These are phyloP conservation scores for Starmerella apicola DNA, from an alignment of 805 yeast genomes.

Conservation along the genomic window DNA sequence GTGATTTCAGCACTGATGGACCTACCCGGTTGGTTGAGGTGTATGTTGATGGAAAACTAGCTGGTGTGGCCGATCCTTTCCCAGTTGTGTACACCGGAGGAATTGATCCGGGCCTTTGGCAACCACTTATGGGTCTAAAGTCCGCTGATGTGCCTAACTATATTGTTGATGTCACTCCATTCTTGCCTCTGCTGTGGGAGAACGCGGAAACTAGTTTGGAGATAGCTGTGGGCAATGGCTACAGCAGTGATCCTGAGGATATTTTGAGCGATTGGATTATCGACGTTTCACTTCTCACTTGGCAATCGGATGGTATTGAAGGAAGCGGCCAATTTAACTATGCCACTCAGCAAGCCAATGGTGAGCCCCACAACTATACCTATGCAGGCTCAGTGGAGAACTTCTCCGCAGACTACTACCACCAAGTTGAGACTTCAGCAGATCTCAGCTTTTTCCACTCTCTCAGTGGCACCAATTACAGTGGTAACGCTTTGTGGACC, in stretches of 20 bases:
- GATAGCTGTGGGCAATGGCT: slow-evolving; percentile 34
- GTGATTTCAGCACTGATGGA: slow-evolving; percentile 6
- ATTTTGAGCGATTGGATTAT: slow-evolving; percentile 25
- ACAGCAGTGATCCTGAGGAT: slow-evolving; percentile 9
- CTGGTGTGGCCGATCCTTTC: slow-evolving; percentile 51
- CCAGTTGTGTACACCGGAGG: slow-evolving; percentile 76
- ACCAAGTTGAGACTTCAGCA: slow-evolving; percentile 2
- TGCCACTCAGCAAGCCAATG: background rate
- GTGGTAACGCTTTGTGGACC: slow-evolving; percentile 1
- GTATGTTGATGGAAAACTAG: slow-evolving; percentile 43
- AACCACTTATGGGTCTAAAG: slow-evolving; percentile 58
- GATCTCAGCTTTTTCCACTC: slow-evolving; percentile 1
- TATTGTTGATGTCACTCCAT: slow-evolving; percentile 55
- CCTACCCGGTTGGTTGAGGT: slow-evolving; percentile 44
- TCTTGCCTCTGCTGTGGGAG: slow-evolving; percentile 58
- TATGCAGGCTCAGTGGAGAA: slow-evolving; percentile 2
- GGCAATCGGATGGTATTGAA: slow-evolving; percentile 21
- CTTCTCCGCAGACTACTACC: slow-evolving; percentile 3
- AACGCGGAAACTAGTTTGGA: slow-evolving; percentile 34
- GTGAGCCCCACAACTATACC: slow-evolving; percentile 1
- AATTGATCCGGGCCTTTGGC: slow-evolving; percentile 66
- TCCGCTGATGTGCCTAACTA: slow-evolving; percentile 61
- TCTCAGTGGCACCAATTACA: background rate
- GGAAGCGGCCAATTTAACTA: no score
- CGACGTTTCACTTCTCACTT: slow-evolving; percentile 23